Conservation (phyloP, 2,329 filamentous ascomycete species). For the Fusarium protoensiforme region DNA sequence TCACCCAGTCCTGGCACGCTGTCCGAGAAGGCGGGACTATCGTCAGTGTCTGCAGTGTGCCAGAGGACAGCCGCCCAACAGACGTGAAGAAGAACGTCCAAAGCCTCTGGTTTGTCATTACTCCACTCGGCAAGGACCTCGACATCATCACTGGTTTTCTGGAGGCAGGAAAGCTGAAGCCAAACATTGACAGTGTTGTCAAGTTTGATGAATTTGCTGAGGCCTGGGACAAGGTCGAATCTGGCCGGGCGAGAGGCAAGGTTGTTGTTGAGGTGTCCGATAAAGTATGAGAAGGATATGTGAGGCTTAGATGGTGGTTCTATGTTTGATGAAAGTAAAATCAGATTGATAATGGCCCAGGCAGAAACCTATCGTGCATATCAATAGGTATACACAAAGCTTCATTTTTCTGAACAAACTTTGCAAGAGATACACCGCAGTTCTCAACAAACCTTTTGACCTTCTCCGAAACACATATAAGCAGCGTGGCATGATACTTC, state of each 20-base stretch:
- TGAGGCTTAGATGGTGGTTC: neutral
- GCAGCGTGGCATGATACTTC: neutral
- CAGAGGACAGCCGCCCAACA: conserved; percentile 17
- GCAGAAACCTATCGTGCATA: neutral
- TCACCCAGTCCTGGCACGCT: conserved; percentile 23
- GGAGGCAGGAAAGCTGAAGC: conserved; percentile 23
- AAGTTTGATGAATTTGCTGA: conserved; percentile 6
- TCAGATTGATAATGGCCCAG: neutral
- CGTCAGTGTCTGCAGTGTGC: conserved; percentile 14
- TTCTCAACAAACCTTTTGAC: neutral
- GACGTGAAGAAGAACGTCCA: conserved; percentile 16
- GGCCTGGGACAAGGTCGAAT: conserved; percentile 34
- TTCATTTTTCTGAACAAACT: neutral
- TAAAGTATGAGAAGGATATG: neutral
- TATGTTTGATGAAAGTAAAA: neutral
- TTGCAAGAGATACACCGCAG: neutral
- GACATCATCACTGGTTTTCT: conserved; percentile 16
- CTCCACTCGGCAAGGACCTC: conserved; percentile 20
- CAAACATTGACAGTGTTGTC: conserved; percentile 29
- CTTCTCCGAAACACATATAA: neutral
- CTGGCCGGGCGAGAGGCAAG: conserved; percentile 21
- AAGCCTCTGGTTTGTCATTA: conserved; percentile 25
- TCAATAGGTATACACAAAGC: neutral
- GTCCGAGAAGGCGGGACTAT: conserved; percentile 19
- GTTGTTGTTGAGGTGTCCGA: conserved; percentile 18